Base-by-base conservation (phyloP, 768 basidiomycete genomes). In the Kwoniella botswanensis region DNA sequence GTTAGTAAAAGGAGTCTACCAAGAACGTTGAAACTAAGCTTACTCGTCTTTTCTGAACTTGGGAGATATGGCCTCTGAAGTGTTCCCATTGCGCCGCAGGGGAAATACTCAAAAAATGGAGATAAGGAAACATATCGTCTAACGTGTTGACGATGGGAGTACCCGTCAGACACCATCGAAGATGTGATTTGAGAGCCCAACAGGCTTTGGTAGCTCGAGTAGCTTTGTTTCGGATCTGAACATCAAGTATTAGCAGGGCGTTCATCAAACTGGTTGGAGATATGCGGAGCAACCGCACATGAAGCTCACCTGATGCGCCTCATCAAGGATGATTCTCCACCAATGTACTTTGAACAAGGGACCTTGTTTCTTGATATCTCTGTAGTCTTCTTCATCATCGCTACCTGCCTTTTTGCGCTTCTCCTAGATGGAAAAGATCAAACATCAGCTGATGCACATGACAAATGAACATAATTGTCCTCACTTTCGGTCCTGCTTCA, bases 251-350 rank as follows among this genome's bases (percentile, higher is more conserved):
- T n/a, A n/a, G n/a, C n/a, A n/a, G n/a, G n/a, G n/a, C n/a, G n/a
- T n/a, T n/a, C n/a, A n/a, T n/a, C n/a, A n/a, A n/a, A n/a, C n/a
- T n/a, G n/a, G n/a, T n/a, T n/a, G n/a, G n/a, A n/a, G n/a, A n/a
- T n/a, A n/a, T n/a, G n/a, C n/a, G n/a, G n/a, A n/a, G n/a, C n/a
- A n/a, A n/a, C n/a, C n/a, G n/a, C n/a, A n/a, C n/a, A n/a, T n/a
- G n/a, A n/a, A n/a, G 21, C 43, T 43, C 46, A 74, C 63, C 13
- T 74, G 90, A 63, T 76, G 72, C 9, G 80, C 79, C 79, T 94
- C 93, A 74, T 94, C 93, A 3, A 91, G 87, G 66, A 93, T 85
- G 41, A 89, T 88, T 9, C 92, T 88, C 76, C 87, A 90, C 85
- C 90, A 94, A 35, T 86, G 86, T 63, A 87, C 86, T 42, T 86